Conservation (phyloP, 805 yeast genomes). For the Candida vaughaniae region DNA sequence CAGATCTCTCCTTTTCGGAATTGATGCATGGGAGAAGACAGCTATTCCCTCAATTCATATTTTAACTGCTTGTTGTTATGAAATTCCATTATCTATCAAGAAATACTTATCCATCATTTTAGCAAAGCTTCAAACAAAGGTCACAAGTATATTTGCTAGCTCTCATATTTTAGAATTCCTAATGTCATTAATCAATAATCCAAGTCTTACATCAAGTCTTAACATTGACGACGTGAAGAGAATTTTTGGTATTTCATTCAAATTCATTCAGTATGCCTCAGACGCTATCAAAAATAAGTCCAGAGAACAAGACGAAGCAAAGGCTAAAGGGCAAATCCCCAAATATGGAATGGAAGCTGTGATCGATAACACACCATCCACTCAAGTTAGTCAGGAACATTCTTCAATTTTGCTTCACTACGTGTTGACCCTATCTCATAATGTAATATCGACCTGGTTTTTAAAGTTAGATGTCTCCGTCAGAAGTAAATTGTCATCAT, state of each 20-base stretch:
- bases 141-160: constrained; percentile 66
- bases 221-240: constrained; percentile 74
- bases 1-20: constrained; percentile 55
- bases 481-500: constrained; percentile 60
- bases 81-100: constrained; percentile 70
- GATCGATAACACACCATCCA: constrained; percentile 56
- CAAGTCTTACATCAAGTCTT: constrained; percentile 66
- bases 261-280: constrained; percentile 68
- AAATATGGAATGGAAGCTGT: constrained; percentile 47
- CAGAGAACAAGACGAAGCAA: constrained; percentile 12
- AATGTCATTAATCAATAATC: constrained; percentile 62
- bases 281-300: constrained; percentile 40
- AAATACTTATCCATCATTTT: constrained; percentile 66
- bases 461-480: constrained; percentile 59
- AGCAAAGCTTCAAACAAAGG: constrained; percentile 70
- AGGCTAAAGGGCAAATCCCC: constrained; percentile 17
- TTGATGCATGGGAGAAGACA: constrained; percentile 75
- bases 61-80: constrained; percentile 76
- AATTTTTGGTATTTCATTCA: constrained; percentile 81
- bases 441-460: constrained; percentile 71
- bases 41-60: constrained; percentile 78
- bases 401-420: constrained; percentile 59
- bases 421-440: constrained; percentile 60
- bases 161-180: constrained; percentile 77
- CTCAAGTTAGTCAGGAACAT: constrained; percentile 40